Evolutionary conservation across 2,329 filamentous ascomycete species (phyloP), one percentile per base, ranked within the genome.

Genomic region (Aurifilum marmelostoma): DNA sequence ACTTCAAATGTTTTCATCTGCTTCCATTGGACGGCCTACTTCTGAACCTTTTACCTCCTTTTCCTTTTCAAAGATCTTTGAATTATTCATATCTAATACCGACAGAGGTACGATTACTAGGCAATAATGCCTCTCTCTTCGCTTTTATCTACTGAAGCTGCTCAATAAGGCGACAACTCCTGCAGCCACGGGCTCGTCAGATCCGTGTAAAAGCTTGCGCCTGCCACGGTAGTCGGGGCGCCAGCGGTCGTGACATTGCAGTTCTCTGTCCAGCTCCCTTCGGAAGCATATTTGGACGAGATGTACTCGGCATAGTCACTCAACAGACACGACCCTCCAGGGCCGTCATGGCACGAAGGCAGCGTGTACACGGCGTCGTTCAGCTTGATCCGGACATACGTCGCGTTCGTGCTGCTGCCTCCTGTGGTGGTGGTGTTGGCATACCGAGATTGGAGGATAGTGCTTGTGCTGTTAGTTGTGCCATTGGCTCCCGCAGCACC

Each of bases 321-420:
- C 39, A 88, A 70, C 3, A 80, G 77, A 73, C 87, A 89, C 24
- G 83, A 86, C 8, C 77, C 80, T 7, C 87, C 89, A 3, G 86
- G 88, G 0, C 86, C 88, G 71, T 79, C 80, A 71, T 82, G 80
- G 76, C 87, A 90, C 0, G 79, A 81, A 0, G 84, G 83, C 0
- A 90, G 76, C 0, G 86, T 86, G 74, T 91, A 90, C 3, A 91
- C 83, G 9, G 85, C 86, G 67, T 91, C 88, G 73, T 91, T 90
- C 56, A 91, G 79, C 14, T 83, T 79, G 63, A 91, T 83, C 21
- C 88, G 85, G 56, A 91, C 75, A 69, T 84, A 88, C 21, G 78
- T 81, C 52, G 78, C 77, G 52, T 79, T 81, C 27, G 59, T 68
- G 27, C 63, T 65, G 34, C 59, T 61, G 43, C 43, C 43, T 11